Percentiles rank a stretch among this genome's conserved stretches.
Conservation (phyloP, 1,284 basidiomycete species). For the Naganishia cerealis region DNA sequence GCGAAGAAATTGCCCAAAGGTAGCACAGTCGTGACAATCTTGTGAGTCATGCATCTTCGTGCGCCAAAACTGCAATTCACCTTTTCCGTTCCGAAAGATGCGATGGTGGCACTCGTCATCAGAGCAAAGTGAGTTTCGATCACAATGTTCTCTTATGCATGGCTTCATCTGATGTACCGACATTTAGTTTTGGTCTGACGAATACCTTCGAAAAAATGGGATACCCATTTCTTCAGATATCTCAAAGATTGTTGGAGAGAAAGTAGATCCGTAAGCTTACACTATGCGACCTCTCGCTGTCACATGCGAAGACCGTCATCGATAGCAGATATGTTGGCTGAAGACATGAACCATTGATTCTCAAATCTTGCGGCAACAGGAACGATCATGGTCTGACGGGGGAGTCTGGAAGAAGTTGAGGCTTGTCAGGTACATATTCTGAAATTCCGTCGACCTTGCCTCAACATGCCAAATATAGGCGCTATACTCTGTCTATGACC, state of each 20-base stretch:
- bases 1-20: slow-evolving; percentile 64
- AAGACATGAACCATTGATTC: no score
- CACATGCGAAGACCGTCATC: neutral
- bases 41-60: slow-evolving; percentile 59
- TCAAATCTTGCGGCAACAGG: no score
- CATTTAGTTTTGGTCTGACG: slow-evolving; percentile 67
- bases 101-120: slow-evolving; percentile 79
- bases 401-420: no score
- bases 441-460: no score
- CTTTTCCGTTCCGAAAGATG: slow-evolving; percentile 59
- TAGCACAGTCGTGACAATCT: slow-evolving; percentile 77
- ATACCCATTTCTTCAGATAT: slow-evolving; percentile 59
- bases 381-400: no score
- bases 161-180: neutral
- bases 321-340: no score
- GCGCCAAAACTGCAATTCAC: slow-evolving; percentile 1
- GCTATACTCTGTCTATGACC: no score
- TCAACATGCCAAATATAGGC: no score
- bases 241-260: slow-evolving; percentile 27
- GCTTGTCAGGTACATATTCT: no score
- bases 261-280: neutral
- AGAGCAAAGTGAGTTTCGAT: slow-evolving; percentile 71
- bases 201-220: slow-evolving; percentile 65
- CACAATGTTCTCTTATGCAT: neutral
- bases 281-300: neutral